phyloP scores from a whole-genome alignment of 305 asterid species.

The Fraxinus ornus region DNA sequence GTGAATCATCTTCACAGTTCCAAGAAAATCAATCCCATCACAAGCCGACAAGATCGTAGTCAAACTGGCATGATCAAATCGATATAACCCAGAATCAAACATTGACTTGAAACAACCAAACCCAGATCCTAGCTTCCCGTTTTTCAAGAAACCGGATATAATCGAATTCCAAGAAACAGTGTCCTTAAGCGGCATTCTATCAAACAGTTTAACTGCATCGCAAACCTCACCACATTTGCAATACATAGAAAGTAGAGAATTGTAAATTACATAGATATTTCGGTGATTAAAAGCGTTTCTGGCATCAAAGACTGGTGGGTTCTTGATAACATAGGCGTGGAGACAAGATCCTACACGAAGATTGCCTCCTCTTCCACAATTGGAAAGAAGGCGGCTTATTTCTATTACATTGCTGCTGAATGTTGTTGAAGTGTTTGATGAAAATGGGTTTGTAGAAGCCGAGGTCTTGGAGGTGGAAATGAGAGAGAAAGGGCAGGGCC shows the following conservation, averaged over 20 bases:
- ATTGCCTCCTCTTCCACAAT: conserved; percentile 54
- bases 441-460: conserved; percentile 18
- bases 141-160: conserved; percentile 62
- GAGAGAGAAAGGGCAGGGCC: conserved; percentile 21
- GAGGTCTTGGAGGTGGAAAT: conserved; percentile 22
- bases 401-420: conserved; percentile 31
- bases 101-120: conserved; percentile 50
- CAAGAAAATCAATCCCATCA: conserved; percentile 41
- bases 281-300: neutral
- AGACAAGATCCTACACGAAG: conserved; percentile 57
- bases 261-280: conserved; percentile 39
- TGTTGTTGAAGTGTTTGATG: conserved; percentile 22
- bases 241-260: conserved; percentile 54
- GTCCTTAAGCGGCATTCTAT: conserved; percentile 64
- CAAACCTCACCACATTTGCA: conserved; percentile 39
- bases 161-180: conserved; percentile 82
- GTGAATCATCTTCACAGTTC: conserved; percentile 48
- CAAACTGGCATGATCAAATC: conserved; percentile 68
- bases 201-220: conserved; percentile 65
- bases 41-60: conserved; percentile 64
- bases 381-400: conserved; percentile 42
- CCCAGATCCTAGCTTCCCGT: conserved; percentile 42
- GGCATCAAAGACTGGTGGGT: conserved; percentile 32
- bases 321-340: conserved; percentile 62
- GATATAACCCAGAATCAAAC: conserved; percentile 26